phyloP scores from a whole-genome alignment of 768 basidiomycete species.

The Suillus occidentalis region DNA sequence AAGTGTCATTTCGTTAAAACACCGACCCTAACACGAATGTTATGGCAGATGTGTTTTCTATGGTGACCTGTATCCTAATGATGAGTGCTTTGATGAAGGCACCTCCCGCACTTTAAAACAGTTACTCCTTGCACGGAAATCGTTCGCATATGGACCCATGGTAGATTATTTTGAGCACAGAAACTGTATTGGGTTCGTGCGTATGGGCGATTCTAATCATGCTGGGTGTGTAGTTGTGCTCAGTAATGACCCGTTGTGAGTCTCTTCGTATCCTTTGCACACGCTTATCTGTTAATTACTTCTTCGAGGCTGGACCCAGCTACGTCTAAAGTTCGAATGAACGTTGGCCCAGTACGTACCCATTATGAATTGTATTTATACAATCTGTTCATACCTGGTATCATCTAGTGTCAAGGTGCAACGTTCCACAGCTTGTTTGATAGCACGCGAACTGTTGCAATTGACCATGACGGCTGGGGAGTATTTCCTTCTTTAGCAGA shows the following conservation, averaged over 20 bases:
- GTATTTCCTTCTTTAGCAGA: conserved; percentile 58
- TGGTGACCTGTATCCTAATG: conserved; percentile 76
- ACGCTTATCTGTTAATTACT: conserved; percentile 64
- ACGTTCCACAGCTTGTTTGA: conserved; percentile 52
- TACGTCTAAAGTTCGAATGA: conserved; percentile 53
- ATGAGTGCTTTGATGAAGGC: conserved; percentile 59
- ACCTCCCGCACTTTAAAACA: conserved; percentile 50
- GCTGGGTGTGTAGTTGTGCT: conserved; percentile 71
- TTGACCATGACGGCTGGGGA: conserved; percentile 63
- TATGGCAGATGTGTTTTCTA: conserved; percentile 78
- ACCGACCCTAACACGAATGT: neutral
- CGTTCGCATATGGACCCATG: conserved; percentile 63
- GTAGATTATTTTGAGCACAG: conserved; percentile 57
- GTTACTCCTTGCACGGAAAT: conserved; percentile 62
- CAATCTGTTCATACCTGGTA: conserved; percentile 5
- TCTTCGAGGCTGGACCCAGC: neutral
- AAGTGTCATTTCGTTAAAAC: conserved; percentile 29
- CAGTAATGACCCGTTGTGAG: conserved; percentile 56
- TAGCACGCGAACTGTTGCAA: conserved; percentile 39
- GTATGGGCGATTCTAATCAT: conserved; percentile 55
- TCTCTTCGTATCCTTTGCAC: conserved; percentile 55
- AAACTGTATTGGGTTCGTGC: conserved; percentile 77
- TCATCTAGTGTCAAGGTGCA: conserved; percentile 25
- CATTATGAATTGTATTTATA: conserved; percentile 6
- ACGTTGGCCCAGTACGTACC: conserved; percentile 57